Evolutionary conservation across 441 rosid species (phyloP), one percentile per base, ranked within the genome.

Genomic region (Euphorbia schlechtendalii): DNA sequence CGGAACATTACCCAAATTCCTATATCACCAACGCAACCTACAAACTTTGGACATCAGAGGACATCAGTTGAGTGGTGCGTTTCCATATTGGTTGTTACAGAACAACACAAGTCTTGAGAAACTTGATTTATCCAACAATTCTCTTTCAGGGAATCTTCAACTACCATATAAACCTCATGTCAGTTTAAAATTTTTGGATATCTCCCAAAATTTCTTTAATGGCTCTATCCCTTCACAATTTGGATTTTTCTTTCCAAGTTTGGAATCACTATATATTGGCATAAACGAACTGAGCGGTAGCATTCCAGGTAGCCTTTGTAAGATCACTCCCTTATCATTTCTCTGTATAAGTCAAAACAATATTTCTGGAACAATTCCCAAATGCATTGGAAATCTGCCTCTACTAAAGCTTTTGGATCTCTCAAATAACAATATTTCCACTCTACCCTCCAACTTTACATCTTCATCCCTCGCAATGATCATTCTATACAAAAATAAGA

Each of bases 1-100:
- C 21, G 21, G 25, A 38, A 4, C 4, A 56, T 30, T 71, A 30
- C 80, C 80, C 0, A 63, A 59, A 8, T 78, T 78, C 65, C 69
- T 76, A 14, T 56, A 48, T 14, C 24, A 69, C 58, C 79, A 76
- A 21, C 58, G 52, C 41, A 62, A 66, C 32, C 13, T 77, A 15
- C 67, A 1, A 3, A 51, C 22, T 59, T 32, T 78, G n/a, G n/a
- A n/a, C n/a, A n/a, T n/a, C n/a, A n/a, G n/a, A n/a, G n/a, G n/a
- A n/a, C 30, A 27, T 4, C 25, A 67, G 4, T 27, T 6, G 43
- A 38, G 43, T 1, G 43, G 43, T 1, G 8, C 11, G 2, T 38
- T 38, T 38, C 43, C 43, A 12, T 6, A 38, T 12, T 38, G 43
- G 43, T 38, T 38, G 43, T 38, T 38, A 38, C 11, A 68, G 9